Evolutionary conservation across 768 basidiomycete species (phyloP).

Genomic region (Pilatotrama ljubarskyi): DNA sequence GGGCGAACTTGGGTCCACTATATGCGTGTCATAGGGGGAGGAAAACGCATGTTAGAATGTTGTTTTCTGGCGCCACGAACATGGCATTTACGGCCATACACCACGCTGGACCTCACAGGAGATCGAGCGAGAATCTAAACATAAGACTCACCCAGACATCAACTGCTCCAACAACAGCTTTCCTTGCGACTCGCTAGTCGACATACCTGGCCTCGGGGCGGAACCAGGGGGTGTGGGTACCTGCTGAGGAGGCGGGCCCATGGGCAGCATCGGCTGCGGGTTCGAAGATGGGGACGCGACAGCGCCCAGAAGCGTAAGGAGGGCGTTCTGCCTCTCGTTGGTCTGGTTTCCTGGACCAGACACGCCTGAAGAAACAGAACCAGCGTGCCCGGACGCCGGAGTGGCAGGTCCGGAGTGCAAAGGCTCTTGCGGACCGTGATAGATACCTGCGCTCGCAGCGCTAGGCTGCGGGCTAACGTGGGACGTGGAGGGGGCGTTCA

Average conservation of each 20-base stretch:
- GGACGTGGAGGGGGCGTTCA: slow-evolving; percentile 42
- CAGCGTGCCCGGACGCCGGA: slow-evolving; percentile 40
- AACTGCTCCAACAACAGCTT: slow-evolving; percentile 79
- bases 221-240: slow-evolving; percentile 70
- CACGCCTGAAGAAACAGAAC: slow-evolving; percentile 42
- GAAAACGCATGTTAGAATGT: background rate
- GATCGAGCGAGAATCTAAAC: slow-evolving; percentile 17
- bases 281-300: slow-evolving; percentile 41
- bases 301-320: slow-evolving; percentile 67
- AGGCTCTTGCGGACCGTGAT: slow-evolving; percentile 30
- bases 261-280: slow-evolving; percentile 25
- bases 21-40: slow-evolving; percentile 4
- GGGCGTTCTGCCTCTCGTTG: slow-evolving; percentile 71
- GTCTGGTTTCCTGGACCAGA: slow-evolving; percentile 39
- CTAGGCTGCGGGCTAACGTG: slow-evolving; percentile 38
- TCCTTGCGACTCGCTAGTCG: slow-evolving; percentile 63
- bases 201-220: slow-evolving; percentile 49
- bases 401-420: slow-evolving; percentile 46
- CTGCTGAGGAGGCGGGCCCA: slow-evolving; percentile 50
- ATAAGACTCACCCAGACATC: slow-evolving; percentile 69
- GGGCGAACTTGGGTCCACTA: slow-evolving; percentile 18
- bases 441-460: slow-evolving; percentile 24
- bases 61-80: background rate
- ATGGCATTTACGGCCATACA: background rate
- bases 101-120: background rate